Evolutionary conservation across 192 early-diverging fungal genomes (phyloP), one percentile per base, ranked within the genome.

Genomic region (Backusella westeae): DNA sequence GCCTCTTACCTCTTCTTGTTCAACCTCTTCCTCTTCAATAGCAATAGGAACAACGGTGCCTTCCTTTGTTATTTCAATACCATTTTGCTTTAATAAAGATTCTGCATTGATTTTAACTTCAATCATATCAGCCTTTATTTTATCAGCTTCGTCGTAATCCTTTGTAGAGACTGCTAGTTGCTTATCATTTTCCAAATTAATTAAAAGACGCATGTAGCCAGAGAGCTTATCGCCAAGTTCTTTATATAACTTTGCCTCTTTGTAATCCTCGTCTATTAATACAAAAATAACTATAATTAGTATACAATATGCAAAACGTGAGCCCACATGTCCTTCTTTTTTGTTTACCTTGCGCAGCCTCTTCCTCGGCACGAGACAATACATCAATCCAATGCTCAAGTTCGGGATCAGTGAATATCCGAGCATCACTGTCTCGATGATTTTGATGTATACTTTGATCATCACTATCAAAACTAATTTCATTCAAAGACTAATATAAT

Each of bases 121-220:
- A 26, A 71, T 44, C 39, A 49, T 71, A 49, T 71, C 70, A 49
- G 44, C 23, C 26, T 94, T 93, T 21, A 89, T 73, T 67, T 86
- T 85, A 56, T 90, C 91, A 10, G 93, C 93, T 65, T 85, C 76
- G 52, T 93, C 92, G 76, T 91, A 94, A 49, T 94, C 91, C 71
- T 94, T 93, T 26, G 79, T 71, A 66, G 85, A 77, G 15, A 91
- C 86, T 3, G 90, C 89, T 39, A 84, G 63, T 23, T 79, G 77
- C 81, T 93, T 93, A 36, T 85, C 71, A 72, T 73, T 73, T 23
- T 90, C 83, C 29, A 91, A 35, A 59, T 77, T 44, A 41, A 71
- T 49, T 23, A 71, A 41, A 29, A 71, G 29, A 32, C 29, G n/a
- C 44, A 36, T 44, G 29, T 44, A 29, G 2, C 29, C 44, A 17